A percentile compares a stretch with the other conserved stretches of the same genome.
Evolutionary conservation across 495 filamentous ascomycete genomes (phyloP).

Genomic region (Neurospora sp.): DNA sequence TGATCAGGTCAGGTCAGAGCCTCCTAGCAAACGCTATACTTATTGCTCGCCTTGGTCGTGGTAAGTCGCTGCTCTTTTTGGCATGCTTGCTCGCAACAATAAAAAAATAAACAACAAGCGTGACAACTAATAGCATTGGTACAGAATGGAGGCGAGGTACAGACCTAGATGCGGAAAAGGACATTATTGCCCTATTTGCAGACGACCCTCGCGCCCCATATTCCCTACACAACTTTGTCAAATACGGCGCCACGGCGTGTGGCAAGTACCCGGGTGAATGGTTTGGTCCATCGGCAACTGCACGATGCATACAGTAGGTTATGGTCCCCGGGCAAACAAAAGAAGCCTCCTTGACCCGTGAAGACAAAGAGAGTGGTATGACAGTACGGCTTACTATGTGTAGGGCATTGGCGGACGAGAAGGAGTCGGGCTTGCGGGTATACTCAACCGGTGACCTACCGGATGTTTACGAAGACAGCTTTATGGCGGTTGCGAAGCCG

Average conservation of each 20-base stretch:
- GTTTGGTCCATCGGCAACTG: conserved; percentile 98
- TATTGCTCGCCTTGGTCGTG: conserved; percentile 66
- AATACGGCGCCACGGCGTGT: conserved; percentile 77
- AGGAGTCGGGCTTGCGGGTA: conserved; percentile 55
- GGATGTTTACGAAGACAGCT: conserved; percentile 85
- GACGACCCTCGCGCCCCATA: conserved; percentile 81
- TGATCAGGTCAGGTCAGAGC: conserved; percentile 95
- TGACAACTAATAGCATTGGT: conserved; percentile 11
- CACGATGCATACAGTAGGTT: conserved; percentile 87
- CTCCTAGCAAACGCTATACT: conserved; percentile 78
- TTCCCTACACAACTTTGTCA: conserved; percentile 91
- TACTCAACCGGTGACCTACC: conserved; percentile 85
- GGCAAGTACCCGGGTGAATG: conserved; percentile 95
- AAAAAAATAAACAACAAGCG: background rate
- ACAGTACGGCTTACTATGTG: conserved; percentile 15
- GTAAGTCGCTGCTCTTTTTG: conserved; percentile 35
- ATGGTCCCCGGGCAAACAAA: background rate
- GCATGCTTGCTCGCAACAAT: background rate
- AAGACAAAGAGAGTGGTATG: background rate
- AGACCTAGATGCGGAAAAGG: conserved; percentile 51
- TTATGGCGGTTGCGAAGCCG: conserved; percentile 61
- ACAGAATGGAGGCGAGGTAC: conserved; percentile 70
- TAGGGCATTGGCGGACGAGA: conserved; percentile 62
- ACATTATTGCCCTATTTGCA: conserved; percentile 74
- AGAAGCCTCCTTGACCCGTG: background rate